Conservation (phyloP, 2,329 filamentous ascomycete species). For the Ilyonectria sp. region DNA sequence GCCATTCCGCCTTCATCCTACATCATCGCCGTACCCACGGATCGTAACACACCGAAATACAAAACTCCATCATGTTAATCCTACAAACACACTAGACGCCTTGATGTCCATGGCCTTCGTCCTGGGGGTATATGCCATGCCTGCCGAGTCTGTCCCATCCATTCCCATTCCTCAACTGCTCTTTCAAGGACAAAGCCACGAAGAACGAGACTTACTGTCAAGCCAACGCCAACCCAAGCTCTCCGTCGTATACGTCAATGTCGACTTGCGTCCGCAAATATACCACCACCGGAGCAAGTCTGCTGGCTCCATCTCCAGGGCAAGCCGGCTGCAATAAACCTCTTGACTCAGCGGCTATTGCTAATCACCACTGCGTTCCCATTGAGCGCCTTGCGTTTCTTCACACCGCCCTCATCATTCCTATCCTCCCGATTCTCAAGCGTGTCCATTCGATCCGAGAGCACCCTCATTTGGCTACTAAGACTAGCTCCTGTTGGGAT, state of each 20-base stretch:
- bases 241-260: neutral
- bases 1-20: no score
- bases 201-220: neutral
- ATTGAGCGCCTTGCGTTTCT: conserved; percentile 44
- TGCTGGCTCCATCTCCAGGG: neutral
- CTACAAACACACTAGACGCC: no score
- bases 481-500: conserved; percentile 41
- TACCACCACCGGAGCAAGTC: neutral
- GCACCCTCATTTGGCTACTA: conserved; percentile 34
- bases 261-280: neutral
- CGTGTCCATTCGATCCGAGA: conserved; percentile 37
- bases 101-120: neutral
- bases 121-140: conserved; percentile 2
- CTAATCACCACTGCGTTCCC: conserved; percentile 36
- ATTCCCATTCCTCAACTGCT: neutral
- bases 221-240: neutral
- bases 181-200: neutral
- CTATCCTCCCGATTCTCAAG: conserved; percentile 38
- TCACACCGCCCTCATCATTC: conserved; percentile 28
- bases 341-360: conserved; percentile 24
- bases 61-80: no score
- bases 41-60: no score
- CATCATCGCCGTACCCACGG: no score
- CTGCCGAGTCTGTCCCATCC: neutral
- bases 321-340: neutral